phyloP scores from a whole-genome alignment of 1,284 basidiomycete species.

The Papiliotrema nemorosa region DNA sequence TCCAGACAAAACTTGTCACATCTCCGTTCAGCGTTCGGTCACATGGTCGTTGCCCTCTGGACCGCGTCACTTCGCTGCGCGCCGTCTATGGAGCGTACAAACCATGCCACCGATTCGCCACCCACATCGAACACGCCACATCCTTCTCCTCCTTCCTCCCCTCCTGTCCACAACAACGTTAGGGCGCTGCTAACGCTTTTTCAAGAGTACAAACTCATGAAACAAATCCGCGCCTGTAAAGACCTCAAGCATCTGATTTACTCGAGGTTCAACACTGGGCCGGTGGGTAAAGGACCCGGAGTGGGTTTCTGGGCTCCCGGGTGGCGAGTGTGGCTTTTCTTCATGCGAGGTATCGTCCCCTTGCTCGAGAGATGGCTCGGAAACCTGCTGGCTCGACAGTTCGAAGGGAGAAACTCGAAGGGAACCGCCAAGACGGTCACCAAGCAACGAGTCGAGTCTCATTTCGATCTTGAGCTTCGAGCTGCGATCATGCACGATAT shows the following conservation, averaged over 20 bases:
- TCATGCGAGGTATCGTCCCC: conserved; percentile 98
- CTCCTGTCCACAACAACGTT: too few relatives aligned
- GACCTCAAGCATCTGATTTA: conserved; percentile 92
- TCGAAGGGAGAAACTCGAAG: conserved; percentile 95
- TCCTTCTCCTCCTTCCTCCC: too few relatives aligned
- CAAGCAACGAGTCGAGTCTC: conserved; percentile 97
- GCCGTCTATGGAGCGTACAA: too few relatives aligned
- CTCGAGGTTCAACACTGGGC: conserved; percentile 87
- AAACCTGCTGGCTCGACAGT: conserved; percentile 95
- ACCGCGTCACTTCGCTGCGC: too few relatives aligned
- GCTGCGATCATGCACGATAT: conserved; percentile 99
- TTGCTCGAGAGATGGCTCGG: conserved; percentile 97
- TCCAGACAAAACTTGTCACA: too few relatives aligned
- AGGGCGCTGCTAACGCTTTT: too few relatives aligned
- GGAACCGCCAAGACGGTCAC: conserved; percentile 94
- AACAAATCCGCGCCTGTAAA: conserved; percentile 99
- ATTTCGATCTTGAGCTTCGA: conserved; percentile 95
- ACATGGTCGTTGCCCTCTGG: too few relatives aligned
- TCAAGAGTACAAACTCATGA: conserved; percentile 99
- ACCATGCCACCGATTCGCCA: too few relatives aligned
- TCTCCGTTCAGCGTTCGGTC: too few relatives aligned
- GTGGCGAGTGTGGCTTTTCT: conserved; percentile 99
- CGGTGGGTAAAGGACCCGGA: conserved; percentile 98
- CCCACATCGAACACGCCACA: too few relatives aligned
- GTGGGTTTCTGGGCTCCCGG: conserved; percentile 99